Percentiles rank a stretch among this genome's conserved stretches.
phyloP scores from a whole-genome alignment of 2,329 filamentous ascomycete species.

The Magnaporthiopsis rhizophila region DNA sequence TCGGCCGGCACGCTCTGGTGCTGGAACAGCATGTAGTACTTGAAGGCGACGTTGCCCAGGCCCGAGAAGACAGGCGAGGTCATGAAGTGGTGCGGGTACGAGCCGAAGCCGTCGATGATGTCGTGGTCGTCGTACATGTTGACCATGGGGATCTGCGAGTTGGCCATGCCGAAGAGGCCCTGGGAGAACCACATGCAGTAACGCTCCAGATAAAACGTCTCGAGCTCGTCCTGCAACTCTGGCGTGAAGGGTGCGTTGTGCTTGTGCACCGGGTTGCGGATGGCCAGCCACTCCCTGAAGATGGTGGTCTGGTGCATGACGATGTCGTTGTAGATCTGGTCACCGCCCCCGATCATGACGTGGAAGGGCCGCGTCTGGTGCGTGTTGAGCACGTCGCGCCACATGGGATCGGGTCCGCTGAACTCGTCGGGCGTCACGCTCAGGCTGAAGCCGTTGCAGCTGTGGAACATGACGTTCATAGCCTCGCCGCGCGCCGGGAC shows the following conservation, averaged over 20 bases:
- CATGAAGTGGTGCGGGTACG: slow-evolving; percentile 90
- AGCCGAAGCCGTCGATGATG: slow-evolving; percentile 85
- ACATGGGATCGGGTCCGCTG: slow-evolving; percentile 89
- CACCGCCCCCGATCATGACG: slow-evolving; percentile 94
- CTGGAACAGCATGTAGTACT: slow-evolving; percentile 98
- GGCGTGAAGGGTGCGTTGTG: slow-evolving; percentile 67
- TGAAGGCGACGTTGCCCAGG: slow-evolving; percentile 85
- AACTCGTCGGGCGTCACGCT: slow-evolving; percentile 71
- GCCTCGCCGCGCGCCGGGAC: slow-evolving; percentile 74
- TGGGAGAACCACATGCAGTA: slow-evolving; percentile 97
- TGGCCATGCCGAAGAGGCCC: slow-evolving; percentile 86
- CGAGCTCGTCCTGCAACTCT: slow-evolving; percentile 82
- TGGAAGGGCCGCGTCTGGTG: slow-evolving; percentile 92
- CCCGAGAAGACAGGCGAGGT: slow-evolving; percentile 82
- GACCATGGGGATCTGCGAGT: slow-evolving; percentile 93
- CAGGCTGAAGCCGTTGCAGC: slow-evolving; percentile 89
- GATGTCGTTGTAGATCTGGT: slow-evolving; percentile 93
- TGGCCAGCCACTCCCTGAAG: slow-evolving; percentile 78
- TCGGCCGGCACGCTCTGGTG: slow-evolving; percentile 83
- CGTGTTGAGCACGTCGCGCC: slow-evolving; percentile 89
- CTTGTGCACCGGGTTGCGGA: slow-evolving; percentile 73
- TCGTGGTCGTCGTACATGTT: slow-evolving; percentile 98
- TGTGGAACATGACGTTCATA: slow-evolving; percentile 99
- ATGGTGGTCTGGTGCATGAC: slow-evolving; percentile 66
- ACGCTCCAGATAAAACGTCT: slow-evolving; percentile 77